These are phyloP conservation scores for Beauveria caledonica DNA, from an alignment of 2,329 filamentous ascomycete species.

Conservation along the genomic window DNA sequence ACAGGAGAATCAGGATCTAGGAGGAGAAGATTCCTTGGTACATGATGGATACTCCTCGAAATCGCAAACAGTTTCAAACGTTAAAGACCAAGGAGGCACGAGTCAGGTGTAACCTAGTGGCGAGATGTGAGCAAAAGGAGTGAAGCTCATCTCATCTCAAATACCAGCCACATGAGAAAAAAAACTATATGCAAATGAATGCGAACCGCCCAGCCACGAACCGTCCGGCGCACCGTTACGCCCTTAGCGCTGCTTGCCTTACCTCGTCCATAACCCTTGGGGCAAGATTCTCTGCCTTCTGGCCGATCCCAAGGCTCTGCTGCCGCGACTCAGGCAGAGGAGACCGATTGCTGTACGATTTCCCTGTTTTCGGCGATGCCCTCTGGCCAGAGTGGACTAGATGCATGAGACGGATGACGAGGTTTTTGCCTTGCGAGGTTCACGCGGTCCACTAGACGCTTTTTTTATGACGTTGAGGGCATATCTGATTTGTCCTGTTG, in stretches of 20 bases:
- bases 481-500: background rate
- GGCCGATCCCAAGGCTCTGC: background rate
- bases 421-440: background rate
- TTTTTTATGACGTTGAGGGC: constrained; percentile 1
- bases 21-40: no score
- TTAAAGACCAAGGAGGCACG: no score
- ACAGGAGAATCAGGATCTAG: no score
- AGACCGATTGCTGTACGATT: background rate
- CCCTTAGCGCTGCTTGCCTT: background rate
- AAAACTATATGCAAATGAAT: no score
- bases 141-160: no score
- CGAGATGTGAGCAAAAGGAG: background rate
- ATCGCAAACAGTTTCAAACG: no score
- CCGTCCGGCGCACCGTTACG: background rate
- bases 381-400: constrained; percentile 5
- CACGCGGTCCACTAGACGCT: background rate
- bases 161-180: no score
- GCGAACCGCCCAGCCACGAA: background rate
- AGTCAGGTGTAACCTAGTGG: no score
- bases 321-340: background rate
- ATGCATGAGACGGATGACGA: background rate
- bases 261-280: background rate
- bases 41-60: no score
- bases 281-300: background rate
- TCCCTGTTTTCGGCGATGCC: background rate